Evolutionary conservation across 140 eudicot genomes (phyloP).

Genomic region (Cichorium intybus): DNA sequence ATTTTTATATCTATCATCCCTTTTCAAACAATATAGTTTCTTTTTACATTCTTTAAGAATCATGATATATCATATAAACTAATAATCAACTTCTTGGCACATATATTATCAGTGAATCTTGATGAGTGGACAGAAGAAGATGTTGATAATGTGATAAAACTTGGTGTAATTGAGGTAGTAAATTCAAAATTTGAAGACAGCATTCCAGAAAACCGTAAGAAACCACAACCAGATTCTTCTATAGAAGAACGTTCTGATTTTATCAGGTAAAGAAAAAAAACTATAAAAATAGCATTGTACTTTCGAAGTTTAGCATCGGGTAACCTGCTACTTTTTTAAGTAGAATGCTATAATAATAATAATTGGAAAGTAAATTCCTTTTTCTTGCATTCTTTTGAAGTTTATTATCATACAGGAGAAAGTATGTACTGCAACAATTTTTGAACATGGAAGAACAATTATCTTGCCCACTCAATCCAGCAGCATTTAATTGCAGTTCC

Average conservation of each 20-base stretch:
- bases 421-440: too few relatives aligned
- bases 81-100: constrained; percentile 6
- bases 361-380: too few relatives aligned
- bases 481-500: too few relatives aligned
- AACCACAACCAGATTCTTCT: constrained; percentile 79
- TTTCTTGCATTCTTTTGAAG: too few relatives aligned
- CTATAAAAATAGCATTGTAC: too few relatives aligned
- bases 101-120: constrained; percentile 85
- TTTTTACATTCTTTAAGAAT: background rate
- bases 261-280: constrained; percentile 55
- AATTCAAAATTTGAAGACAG: constrained; percentile 76
- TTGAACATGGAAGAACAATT: too few relatives aligned
- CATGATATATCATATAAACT: background rate
- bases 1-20: background rate
- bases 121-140: constrained; percentile 95
- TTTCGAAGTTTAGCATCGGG: too few relatives aligned
- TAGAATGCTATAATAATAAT: too few relatives aligned
- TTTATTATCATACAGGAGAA: too few relatives aligned
- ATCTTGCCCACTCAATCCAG: too few relatives aligned
- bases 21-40: background rate
- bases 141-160: constrained; percentile 62
- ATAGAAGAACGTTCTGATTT: constrained; percentile 81
- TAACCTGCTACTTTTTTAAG: too few relatives aligned
- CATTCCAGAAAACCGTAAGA: constrained; percentile 53
- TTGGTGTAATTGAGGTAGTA: constrained; percentile 72